These are phyloP conservation scores for Graphilbum sp. DNA, from an alignment of 2,329 filamentous ascomycete species.

Conservation along the genomic window DNA sequence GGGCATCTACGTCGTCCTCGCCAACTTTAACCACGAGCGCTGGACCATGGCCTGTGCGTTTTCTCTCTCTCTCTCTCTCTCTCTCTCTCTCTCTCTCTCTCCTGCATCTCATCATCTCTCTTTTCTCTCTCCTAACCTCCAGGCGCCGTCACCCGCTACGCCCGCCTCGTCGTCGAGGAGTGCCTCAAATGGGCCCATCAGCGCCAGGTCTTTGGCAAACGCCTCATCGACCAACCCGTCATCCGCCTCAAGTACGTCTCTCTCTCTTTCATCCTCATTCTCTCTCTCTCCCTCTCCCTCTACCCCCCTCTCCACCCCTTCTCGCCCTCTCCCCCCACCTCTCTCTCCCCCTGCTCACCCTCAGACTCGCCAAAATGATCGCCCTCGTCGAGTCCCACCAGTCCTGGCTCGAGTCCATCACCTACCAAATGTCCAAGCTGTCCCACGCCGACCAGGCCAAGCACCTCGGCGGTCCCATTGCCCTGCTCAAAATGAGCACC, in stretches of 20 bases:
- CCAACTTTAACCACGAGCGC: conserved; percentile 80
- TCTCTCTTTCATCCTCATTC: background rate
- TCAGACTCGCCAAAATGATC: conserved; percentile 84
- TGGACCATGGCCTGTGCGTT: conserved; percentile 55
- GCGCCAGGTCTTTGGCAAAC: conserved; percentile 68
- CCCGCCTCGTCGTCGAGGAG: conserved; percentile 59
- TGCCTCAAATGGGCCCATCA: conserved; percentile 83
- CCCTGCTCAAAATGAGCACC: conserved; percentile 61
- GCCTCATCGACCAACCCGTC: conserved; percentile 66
- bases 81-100: background rate
- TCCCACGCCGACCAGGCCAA: conserved; percentile 59
- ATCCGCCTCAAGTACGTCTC: conserved; percentile 56
- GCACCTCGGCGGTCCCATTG: conserved; percentile 65
- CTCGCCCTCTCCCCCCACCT: background rate
- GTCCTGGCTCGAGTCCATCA: conserved; percentile 70
- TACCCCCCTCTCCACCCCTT: background rate
- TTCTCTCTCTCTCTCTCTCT: background rate
- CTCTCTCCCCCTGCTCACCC: conserved; percentile 27
- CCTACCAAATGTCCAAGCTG: conserved; percentile 82
- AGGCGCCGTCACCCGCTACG: conserved; percentile 45
- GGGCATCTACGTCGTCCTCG: conserved; percentile 68
- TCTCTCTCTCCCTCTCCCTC: background rate
- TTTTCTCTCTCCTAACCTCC: background rate
- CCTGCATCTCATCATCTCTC: too few species aligned
- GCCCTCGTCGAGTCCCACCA: conserved; percentile 67